Evolutionary conservation across 2,329 filamentous ascomycete species (phyloP).

Genomic region (Cladophialophora exuberans): DNA sequence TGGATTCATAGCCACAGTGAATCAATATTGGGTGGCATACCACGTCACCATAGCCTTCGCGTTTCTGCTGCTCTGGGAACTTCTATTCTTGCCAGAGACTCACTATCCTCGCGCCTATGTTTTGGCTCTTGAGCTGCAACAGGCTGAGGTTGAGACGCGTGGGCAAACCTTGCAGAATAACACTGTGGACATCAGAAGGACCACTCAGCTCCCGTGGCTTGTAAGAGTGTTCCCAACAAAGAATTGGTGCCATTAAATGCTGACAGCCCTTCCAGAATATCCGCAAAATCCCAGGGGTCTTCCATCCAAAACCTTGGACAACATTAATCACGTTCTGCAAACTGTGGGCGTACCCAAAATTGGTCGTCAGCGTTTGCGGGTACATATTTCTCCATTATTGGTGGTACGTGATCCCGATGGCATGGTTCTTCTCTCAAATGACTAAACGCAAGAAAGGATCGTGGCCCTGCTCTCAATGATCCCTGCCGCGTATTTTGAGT

Average conservation of each 20-base stretch:
- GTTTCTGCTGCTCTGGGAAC: slow-evolving; percentile 7
- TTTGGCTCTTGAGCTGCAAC: slow-evolving; percentile 4
- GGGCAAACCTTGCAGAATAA: neutral
- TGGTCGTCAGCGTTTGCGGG: slow-evolving; percentile 10
- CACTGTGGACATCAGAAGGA: slow-evolving; percentile 8
- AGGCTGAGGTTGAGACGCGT: neutral
- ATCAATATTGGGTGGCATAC: slow-evolving; percentile 17
- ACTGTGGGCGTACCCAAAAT: slow-evolving; percentile 11
- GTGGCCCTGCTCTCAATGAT: slow-evolving; percentile 9
- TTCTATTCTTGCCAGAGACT: slow-evolving; percentile 14
- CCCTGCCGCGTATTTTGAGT: slow-evolving; percentile 14
- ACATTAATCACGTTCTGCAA: slow-evolving; percentile 13
- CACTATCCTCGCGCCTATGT: slow-evolving; percentile 11
- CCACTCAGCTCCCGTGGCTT: slow-evolving; percentile 14
- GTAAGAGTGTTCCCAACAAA: neutral
- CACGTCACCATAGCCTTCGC: slow-evolving; percentile 17
- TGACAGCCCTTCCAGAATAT: slow-evolving; percentile 8
- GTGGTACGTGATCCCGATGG: slow-evolving; percentile 6
- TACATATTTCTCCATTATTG: slow-evolving; percentile 21
- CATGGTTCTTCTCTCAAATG: neutral
- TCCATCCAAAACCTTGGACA: slow-evolving; percentile 15
- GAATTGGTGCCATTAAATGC: neutral
- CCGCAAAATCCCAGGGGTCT: slow-evolving; percentile 12
- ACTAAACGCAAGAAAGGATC: slow-evolving; percentile 10
- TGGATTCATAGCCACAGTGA: slow-evolving; percentile 7